Base-by-base conservation (phyloP, 768 basidiomycete genomes). In the Lactifluus piperatus region DNA sequence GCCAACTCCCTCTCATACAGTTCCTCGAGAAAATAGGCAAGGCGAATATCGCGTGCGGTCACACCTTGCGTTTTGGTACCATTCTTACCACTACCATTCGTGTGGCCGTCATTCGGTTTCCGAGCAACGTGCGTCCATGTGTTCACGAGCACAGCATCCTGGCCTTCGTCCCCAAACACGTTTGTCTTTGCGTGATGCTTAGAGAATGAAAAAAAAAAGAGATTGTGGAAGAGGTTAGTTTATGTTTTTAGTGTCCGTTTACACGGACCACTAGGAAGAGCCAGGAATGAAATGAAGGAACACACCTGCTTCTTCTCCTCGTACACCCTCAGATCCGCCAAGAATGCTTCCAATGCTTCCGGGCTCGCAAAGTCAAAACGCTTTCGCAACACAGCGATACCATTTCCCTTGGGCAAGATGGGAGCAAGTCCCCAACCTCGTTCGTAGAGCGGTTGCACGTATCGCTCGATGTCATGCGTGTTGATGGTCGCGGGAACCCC, bases 41-140 rank as follows among this genome's bases (percentile, higher is more conserved):
- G 60, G 11, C 37, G 37, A 52, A 61, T 56, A 43, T 61, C 60
- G n/a, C 44, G 54, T 36, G 44, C 55, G 2, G 60, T 61, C 50
- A 61, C 60, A 22, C 60, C 60, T n/a, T 56, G 50, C 22, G 3
- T 56, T 44, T 51, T 41, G 26, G 11, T 20, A n/a, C 43, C 22
- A 2, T 44, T 20, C 41, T 43, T 20, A 1, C 36, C 30, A 13
- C 27, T 7, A 18, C 26, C 30, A 13, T 26, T 13, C 2, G n/a
- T 30, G 30, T 4, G 36, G 44, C 20, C 44, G 7, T 7, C 20
- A 22, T 43, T 34, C 37, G 34, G 22, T 14, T 32, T 26, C 37
- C 29, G 54, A 8, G 60, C 60, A 10, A 47, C 60, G 45, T 61
- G 60, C 13, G 60, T 61, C 60, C 60, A 61, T 7, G 60, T 56